phyloP scores from a whole-genome alignment of 768 basidiomycete species.

The Obba rivulosa region DNA sequence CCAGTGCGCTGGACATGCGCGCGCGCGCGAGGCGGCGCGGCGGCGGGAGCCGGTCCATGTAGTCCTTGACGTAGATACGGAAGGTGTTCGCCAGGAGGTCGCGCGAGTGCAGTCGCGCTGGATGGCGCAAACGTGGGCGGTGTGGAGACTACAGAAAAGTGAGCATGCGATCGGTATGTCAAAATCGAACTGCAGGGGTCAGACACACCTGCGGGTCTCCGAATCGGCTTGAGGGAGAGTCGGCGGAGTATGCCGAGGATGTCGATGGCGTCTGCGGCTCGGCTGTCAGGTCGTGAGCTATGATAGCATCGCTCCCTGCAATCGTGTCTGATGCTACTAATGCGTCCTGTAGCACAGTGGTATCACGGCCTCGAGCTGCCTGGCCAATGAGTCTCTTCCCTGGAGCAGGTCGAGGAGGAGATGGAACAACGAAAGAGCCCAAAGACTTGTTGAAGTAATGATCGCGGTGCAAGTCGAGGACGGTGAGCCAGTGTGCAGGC shows the following conservation, averaged over 20 bases:
- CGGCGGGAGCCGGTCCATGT: constrained; percentile 56
- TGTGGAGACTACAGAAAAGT: constrained; percentile 22
- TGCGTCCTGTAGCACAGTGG: no score
- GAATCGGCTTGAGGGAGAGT: not conserved
- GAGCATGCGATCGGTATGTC: not conserved
- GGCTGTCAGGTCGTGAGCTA: not conserved
- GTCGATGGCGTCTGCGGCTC: constrained; percentile 5
- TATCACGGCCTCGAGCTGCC: constrained; percentile 1
- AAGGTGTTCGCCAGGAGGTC: constrained; percentile 72
- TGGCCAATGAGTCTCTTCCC: constrained; percentile 1
- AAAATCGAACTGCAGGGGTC: not conserved
- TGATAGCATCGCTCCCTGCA: no score
- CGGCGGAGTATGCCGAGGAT: not conserved
- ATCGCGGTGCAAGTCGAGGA: constrained; percentile 46
- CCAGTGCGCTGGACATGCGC: not conserved
- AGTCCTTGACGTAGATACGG: constrained; percentile 72
- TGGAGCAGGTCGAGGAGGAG: constrained; percentile 6
- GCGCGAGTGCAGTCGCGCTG: constrained; percentile 57
- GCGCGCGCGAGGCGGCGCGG: not conserved
- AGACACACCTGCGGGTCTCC: constrained; percentile 8
- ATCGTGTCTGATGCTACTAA: not conserved
- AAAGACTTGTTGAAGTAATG: constrained; percentile 37
- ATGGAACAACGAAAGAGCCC: constrained; percentile 44
- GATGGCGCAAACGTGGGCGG: constrained; percentile 63
- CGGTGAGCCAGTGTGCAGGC: constrained; percentile 47